Evolutionary conservation across 2,329 filamentous ascomycete genomes (phyloP).

Genomic region (Cordyceps cicadae): DNA sequence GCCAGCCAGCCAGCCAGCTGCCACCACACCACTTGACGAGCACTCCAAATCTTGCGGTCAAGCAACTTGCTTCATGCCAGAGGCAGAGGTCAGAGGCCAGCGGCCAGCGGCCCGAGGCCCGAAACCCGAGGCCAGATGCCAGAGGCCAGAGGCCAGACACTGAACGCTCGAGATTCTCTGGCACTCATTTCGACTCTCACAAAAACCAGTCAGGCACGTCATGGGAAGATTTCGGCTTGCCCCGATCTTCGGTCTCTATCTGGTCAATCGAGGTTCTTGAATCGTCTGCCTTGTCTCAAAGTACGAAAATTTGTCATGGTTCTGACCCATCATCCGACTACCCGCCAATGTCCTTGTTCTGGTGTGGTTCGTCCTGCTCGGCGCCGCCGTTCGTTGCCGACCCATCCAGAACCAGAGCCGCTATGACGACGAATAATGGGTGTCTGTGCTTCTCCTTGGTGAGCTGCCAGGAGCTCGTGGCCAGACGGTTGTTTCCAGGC

Average conservation of each 20-base stretch:
- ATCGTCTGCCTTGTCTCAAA: background rate
- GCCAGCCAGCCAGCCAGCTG: background rate
- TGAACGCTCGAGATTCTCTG: background rate
- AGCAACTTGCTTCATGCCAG: background rate
- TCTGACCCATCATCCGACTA: background rate
- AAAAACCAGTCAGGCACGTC: background rate
- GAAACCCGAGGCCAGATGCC: too few species aligned
- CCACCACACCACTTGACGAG: background rate
- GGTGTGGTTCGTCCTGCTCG: conserved; percentile 9
- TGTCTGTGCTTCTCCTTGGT: background rate
- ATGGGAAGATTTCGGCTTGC: background rate
- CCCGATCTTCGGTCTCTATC: background rate
- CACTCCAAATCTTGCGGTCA: background rate
- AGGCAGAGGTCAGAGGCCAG: background rate
- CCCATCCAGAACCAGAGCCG: background rate
- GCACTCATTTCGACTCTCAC: background rate
- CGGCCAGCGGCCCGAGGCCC: background rate
- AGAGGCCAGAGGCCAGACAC: background rate
- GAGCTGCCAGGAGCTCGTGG: background rate
- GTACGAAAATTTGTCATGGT: background rate
- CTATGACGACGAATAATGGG: conserved; percentile 1
- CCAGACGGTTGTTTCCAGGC: background rate
- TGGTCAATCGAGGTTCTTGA: background rate
- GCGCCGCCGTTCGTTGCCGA: conserved; percentile 10
- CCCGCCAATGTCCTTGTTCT: background rate